phyloP scores from a whole-genome alignment of 2,329 filamentous ascomycete genomes.

The Xylaria sp. region DNA sequence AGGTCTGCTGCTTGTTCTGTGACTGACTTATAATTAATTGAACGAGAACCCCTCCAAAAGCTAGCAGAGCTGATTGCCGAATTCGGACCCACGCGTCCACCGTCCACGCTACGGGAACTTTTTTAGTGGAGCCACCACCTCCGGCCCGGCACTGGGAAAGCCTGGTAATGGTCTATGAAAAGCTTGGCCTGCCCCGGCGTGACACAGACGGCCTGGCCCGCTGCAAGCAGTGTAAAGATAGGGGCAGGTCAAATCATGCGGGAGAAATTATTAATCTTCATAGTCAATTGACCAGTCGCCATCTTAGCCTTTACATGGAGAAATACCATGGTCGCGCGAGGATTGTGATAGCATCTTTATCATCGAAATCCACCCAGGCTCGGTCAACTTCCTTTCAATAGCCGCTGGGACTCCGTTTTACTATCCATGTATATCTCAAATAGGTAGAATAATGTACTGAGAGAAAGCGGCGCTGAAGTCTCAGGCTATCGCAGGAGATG shows the following conservation, averaged over 20 bases:
- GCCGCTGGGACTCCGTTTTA: background rate
- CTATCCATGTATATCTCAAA: no score
- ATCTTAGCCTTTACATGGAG: no score
- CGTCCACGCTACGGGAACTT: background rate
- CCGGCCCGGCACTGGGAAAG: background rate
- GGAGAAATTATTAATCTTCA: no score
- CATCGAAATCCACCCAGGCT: constrained; percentile 37
- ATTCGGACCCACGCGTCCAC: background rate
- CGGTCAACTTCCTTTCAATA: no score
- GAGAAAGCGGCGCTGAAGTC: background rate
- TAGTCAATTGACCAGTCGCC: no score
- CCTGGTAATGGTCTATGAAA: background rate
- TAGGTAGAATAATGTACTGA: no score
- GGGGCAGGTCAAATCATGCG: no score
- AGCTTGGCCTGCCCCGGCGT: background rate
- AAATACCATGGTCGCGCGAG: no score
- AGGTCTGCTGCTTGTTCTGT: background rate
- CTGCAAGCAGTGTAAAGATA: no score
- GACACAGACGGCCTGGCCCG: background rate
- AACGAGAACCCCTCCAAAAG: background rate
- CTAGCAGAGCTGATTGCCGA: background rate
- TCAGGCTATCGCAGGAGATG: background rate
- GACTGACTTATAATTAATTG: background rate
- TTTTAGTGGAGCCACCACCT: background rate
- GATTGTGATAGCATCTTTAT: no score